Evolutionary conservation across 805 yeast species (phyloP).

Genomic region (Komagataella pastoris): DNA sequence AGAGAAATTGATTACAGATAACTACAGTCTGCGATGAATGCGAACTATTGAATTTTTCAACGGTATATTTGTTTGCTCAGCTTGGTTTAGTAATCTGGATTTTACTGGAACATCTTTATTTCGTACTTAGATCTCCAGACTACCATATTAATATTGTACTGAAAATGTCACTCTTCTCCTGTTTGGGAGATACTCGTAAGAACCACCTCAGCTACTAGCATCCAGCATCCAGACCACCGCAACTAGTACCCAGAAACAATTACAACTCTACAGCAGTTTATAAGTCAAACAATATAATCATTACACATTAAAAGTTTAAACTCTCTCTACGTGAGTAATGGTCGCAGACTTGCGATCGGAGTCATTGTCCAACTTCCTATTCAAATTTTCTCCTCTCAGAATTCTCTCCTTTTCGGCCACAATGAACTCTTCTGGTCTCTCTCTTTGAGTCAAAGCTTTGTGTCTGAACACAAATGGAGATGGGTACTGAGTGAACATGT

Average conservation of each 20-base stretch:
- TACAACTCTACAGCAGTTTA: not conserved
- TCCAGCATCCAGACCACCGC: no score
- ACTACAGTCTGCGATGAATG: no score
- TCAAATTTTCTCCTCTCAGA: not conserved
- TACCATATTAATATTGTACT: no score
- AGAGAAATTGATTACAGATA: not conserved
- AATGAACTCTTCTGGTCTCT: constrained; percentile 1
- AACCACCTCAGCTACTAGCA: no score
- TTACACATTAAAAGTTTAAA: not conserved
- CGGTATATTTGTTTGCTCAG: no score
- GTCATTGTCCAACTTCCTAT: not conserved
- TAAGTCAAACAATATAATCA: not conserved
- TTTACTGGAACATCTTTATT: no score
- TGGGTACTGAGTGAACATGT: constrained; percentile 23
- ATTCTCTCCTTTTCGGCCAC: not conserved
- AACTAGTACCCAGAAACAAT: no score
- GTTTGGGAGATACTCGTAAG: no score
- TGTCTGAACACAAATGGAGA: constrained; percentile 1
- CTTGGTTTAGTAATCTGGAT: no score
- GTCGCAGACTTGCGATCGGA: not conserved
- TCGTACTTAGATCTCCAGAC: no score
- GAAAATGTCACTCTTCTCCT: no score
- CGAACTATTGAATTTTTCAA: no score
- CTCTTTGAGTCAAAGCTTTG: constrained; percentile 1
- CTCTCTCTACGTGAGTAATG: not conserved